Evolutionary conservation across 2,329 filamentous ascomycete genomes (phyloP), one percentile per base, ranked within the genome.

Genomic region (Atkinsonella texensis): DNA sequence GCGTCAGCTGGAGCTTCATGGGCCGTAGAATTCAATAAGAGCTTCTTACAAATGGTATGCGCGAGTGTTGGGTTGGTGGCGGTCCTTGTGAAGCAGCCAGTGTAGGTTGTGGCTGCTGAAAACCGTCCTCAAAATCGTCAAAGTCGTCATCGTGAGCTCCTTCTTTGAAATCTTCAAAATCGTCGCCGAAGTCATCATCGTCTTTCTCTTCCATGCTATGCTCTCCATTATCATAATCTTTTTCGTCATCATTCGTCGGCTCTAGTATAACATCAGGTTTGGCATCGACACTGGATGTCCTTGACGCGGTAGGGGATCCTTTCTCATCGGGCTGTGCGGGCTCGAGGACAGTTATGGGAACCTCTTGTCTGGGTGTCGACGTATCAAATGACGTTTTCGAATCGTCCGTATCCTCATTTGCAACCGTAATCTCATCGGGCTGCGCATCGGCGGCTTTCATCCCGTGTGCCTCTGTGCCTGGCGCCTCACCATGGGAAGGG

Each of bases 51-150:
- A 74, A 73, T 62, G 75, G 72, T 57, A 75, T 65, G 50, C 65
- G 63, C 20, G 67, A 60, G 56, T 68, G 63, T 54, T 68, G 66
- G 46, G 62, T 53, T 54, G 67, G 62, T 52, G 67, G 62, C 56
- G 66, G 57, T 31, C 62, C 57, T 42, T 63, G 55, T 44, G 62
- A 61, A 31, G 64, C 58, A 46, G 61, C 59, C 6, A 59, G 49
- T 28, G 59, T 56, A 18, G 60, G 55, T 38, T 63, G 54, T 52
- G 77, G 65, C 63, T 80, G 72, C 60, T 87, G 77, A 63, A 88
- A 88, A 39, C 75, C 82, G 58, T 84, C 85, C 62, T 85, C 83
- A 67, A 88, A 89, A 60, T 87, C 84, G 60, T 81, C 80, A 68
- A 84, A 83, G 60, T 77, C 77, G 28, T 71, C 73, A 45, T 71